Evolutionary conservation across 805 yeast species (phyloP), one percentile per base, ranked within the genome.

Genomic region (Metschnikowia santaceciliae): DNA sequence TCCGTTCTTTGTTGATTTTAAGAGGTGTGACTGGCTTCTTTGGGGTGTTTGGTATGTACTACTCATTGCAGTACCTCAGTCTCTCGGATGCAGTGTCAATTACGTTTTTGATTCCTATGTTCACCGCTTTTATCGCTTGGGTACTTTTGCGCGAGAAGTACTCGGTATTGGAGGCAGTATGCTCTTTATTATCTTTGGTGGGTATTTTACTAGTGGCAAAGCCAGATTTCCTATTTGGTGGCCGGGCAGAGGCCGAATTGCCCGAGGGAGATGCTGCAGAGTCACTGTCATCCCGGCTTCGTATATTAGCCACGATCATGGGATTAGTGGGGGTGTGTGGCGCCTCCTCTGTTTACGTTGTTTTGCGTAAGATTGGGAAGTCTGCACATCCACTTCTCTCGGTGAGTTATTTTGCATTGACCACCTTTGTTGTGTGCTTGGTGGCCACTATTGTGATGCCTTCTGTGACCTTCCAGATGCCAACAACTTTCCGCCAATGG

Each of bases 201-300:
- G 97, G 97, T 5, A 96, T 91, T 2, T 54, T 89, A 1, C 65
- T 90, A 26, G 87, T 90, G 58, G 92, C 96, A 1, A 80, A 88
- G 61, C 97, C 97, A 1, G 70, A 80, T 8, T 87, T 86, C 54
- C 55, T 90, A 33, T 83, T 88, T 60, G 86, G 88, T 13, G 42
- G 47, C 14, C 60, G 58, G 36, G 69, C 75, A 1, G 67, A 65
- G 17, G 37, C 59, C 14, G 72, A 66, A 43, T 55, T 61, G n/a
- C 53, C 63, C 5, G 64, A 56, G 11, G 69, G 70, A 48, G 75
- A 73, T 35, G 53, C 69, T 3, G 68, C 75, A 11, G 89, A 82
- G 56, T 70, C 84, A 19, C 63, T 79, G 14, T 75, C 81, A 33
- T 77, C 86, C 0, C 70, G 68, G 38, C 79, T 77, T 36, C 70